These are phyloP conservation scores for Huiozyma naganishii DNA, from an alignment of 805 yeast species.

Conservation along the genomic window DNA sequence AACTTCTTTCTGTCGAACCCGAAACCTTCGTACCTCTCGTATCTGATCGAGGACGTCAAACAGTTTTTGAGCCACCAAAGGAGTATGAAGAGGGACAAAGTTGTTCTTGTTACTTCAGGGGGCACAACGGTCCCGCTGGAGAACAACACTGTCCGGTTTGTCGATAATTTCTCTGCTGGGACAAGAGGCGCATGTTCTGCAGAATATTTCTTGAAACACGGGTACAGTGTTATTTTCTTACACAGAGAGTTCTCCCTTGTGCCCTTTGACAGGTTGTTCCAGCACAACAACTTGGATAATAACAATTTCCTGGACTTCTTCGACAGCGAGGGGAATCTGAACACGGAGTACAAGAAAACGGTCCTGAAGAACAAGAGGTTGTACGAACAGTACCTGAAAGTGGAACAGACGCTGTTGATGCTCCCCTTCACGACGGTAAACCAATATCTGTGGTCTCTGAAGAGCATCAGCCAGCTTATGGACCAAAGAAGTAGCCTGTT, in stretches of 20 bases:
- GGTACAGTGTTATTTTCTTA: conserved; percentile 83
- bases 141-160: conserved; percentile 89
- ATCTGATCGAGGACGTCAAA: conserved; percentile 43
- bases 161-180: conserved; percentile 94
- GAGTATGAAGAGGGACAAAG: conserved; percentile 32
- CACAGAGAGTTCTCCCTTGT: conserved; percentile 84
- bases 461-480: conserved; percentile 49
- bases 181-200: conserved; percentile 95
- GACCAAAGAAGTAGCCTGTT: conserved; percentile 56
- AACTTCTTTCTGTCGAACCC: conserved; percentile 59
- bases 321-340: conserved; percentile 47
- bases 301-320: conserved; percentile 80
- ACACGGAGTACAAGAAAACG: conserved; percentile 45
- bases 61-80: conserved; percentile 52
- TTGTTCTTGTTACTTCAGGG: conserved; percentile 84
- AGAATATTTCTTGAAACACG: conserved; percentile 73
- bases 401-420: conserved; percentile 32
- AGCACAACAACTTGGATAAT: conserved; percentile 47
- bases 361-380: conserved; percentile 49
- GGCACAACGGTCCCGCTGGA: conserved; percentile 97
- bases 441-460: conserved; percentile 79
- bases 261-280: conserved; percentile 81
- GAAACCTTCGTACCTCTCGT: conserved; percentile 62
- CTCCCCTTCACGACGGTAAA: conserved; percentile 91
- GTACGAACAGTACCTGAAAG: conserved; percentile 18